A percentile compares a stretch with the other conserved stretches of the same genome.
Evolutionary conservation across 2,329 filamentous ascomycete genomes (phyloP).

Genomic region (Xylaria sp.): DNA sequence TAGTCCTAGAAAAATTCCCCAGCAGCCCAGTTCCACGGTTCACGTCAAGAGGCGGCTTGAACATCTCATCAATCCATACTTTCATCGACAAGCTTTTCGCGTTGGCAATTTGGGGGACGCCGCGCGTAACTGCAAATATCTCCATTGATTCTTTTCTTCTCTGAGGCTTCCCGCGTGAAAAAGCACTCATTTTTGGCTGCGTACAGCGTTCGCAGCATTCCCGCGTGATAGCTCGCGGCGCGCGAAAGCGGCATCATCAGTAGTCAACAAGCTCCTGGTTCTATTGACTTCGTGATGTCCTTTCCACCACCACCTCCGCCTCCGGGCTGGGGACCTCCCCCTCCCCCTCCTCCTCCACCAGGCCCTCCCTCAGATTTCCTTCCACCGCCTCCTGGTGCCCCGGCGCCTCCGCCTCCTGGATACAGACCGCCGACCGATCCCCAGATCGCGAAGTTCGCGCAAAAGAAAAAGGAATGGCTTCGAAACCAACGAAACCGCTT

Average conservation of each 20-base stretch:
- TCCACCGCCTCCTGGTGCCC: slow-evolving; percentile 58
- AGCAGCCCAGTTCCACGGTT: slow-evolving; percentile 17
- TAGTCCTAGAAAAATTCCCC: slow-evolving; percentile 31
- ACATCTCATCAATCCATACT: slow-evolving; percentile 20
- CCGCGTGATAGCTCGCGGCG: slow-evolving; percentile 39
- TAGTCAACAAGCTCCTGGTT: slow-evolving; percentile 28
- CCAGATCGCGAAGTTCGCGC: slow-evolving; percentile 89
- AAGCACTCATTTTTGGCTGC: slow-evolving; percentile 22
- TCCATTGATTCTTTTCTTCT: slow-evolving; percentile 7
- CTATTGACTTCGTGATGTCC: slow-evolving; percentile 45
- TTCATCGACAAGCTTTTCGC: slow-evolving; percentile 21
- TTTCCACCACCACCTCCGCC: slow-evolving; percentile 59
- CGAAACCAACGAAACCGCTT: slow-evolving; percentile 89
- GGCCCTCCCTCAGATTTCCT: slow-evolving; percentile 57
- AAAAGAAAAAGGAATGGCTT: slow-evolving; percentile 99
- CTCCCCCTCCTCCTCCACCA: slow-evolving; percentile 57
- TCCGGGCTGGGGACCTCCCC: slow-evolving; percentile 57
- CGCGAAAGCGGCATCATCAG: slow-evolving; percentile 37
- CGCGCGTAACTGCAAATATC: slow-evolving; percentile 21
- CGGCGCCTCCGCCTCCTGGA: slow-evolving; percentile 80
- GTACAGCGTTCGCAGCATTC: slow-evolving; percentile 23
- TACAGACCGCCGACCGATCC: slow-evolving; percentile 81
- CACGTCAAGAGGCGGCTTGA: slow-evolving; percentile 26
- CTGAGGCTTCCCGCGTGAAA: slow-evolving; percentile 5
- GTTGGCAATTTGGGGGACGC: slow-evolving; percentile 25